Conservation (phyloP, 495 filamentous ascomycete genomes). For the Penicillium lagena region DNA sequence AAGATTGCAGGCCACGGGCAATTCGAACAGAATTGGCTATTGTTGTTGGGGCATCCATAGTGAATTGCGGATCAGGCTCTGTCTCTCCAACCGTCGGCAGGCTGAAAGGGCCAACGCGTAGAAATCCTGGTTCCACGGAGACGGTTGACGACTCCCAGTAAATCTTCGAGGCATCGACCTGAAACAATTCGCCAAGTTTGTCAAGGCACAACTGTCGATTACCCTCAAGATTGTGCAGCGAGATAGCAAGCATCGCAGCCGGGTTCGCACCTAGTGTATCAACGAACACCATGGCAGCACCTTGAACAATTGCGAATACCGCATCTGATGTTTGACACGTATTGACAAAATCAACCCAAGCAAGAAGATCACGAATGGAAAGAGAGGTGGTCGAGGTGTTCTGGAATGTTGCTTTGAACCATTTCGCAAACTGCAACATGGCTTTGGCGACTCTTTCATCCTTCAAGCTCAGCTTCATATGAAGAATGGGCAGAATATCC, state of each 20-base stretch:
- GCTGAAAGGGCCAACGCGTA: conserved; percentile 68
- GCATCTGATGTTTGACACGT: conserved; percentile 42
- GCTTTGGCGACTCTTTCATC: conserved; percentile 30
- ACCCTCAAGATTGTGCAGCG: conserved; percentile 45
- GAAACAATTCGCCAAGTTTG: conserved; percentile 61
- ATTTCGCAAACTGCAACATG: conserved; percentile 83
- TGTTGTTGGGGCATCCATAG: conserved; percentile 83
- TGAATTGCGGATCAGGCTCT: conserved; percentile 56
- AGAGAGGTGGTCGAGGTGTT: conserved; percentile 64
- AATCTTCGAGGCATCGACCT: conserved; percentile 51
- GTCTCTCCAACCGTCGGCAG: conserved; percentile 46
- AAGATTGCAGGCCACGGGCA: conserved; percentile 78
- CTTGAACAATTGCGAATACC: conserved; percentile 64
- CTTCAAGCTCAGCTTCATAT: conserved; percentile 62
- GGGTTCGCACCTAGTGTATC: conserved; percentile 94
- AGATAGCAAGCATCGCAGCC: conserved; percentile 68
- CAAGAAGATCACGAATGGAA: conserved; percentile 83
- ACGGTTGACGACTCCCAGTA: conserved; percentile 54
- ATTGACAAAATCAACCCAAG: conserved; percentile 94
- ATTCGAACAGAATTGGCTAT: conserved; percentile 85
- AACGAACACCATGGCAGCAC: conserved; percentile 91
- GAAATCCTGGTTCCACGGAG: conserved; percentile 33
- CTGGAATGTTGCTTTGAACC: conserved; percentile 80
- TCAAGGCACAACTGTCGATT: conserved; percentile 68
- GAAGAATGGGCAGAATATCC: conserved; percentile 82